Percentiles rank a stretch among this genome's conserved stretches.
These are phyloP conservation scores for Citrus maxima DNA, from an alignment of 345 rosid genomes.

Conservation along the genomic window DNA sequence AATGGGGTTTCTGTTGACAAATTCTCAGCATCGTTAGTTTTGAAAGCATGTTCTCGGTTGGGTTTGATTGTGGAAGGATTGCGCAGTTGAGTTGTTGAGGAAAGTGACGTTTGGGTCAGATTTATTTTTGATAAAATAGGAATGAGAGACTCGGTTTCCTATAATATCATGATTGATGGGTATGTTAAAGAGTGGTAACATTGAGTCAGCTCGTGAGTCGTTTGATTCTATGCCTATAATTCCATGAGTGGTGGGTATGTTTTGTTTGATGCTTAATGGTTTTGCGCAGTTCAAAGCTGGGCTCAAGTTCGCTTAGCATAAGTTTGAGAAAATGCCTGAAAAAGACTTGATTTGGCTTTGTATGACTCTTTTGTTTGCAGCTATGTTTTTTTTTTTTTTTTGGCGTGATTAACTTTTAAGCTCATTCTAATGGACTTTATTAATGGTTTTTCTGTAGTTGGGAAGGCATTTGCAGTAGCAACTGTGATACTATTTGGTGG, in stretches of 20 bases:
- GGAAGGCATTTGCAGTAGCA: conserved; percentile 78
- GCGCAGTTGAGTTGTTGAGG: conserved; percentile 42
- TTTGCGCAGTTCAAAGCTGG: too few relatives aligned
- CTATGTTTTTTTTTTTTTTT: neutral
- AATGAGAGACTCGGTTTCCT: conserved; percentile 36
- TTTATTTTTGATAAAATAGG: conserved; percentile 37
- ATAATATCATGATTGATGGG: conserved; percentile 45
- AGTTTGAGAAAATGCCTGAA: too few relatives aligned
- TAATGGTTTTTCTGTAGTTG: conserved; percentile 39
- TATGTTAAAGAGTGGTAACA: conserved; percentile 50
- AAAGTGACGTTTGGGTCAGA: conserved; percentile 29
- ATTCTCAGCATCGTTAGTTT: conserved; percentile 41
- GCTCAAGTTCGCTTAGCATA: too few relatives aligned
- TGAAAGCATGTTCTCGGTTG: conserved; percentile 44
- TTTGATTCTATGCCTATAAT: conserved; percentile 45
- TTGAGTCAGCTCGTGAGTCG: conserved; percentile 42
- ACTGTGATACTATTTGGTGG: conserved; percentile 76
- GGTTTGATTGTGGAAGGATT: conserved; percentile 36
- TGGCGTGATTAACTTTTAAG: neutral
- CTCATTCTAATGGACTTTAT: neutral
- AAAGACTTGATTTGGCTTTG: neutral
- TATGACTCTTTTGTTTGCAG: neutral
- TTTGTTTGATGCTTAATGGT: too few relatives aligned
- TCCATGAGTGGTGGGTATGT: too few relatives aligned
- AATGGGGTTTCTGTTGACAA: conserved; percentile 36